These are phyloP conservation scores for Lichina pygmaea DNA, from an alignment of 495 filamentous ascomycete genomes.

Conservation along the genomic window DNA sequence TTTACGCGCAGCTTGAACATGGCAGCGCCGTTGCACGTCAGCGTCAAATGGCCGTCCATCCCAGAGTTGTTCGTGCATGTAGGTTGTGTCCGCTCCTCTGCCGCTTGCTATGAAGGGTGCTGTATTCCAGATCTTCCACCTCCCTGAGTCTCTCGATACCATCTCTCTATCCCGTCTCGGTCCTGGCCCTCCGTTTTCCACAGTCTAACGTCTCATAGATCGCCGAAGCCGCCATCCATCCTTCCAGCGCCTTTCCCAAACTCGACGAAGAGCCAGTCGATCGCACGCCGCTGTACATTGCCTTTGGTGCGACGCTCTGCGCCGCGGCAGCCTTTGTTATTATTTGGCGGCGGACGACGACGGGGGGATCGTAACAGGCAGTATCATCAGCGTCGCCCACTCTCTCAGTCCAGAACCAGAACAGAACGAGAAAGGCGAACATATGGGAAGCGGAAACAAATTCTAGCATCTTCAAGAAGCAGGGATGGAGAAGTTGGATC, in stretches of 20 bases:
- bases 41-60: conserved; percentile 73
- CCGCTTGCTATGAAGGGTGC: neutral
- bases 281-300: conserved; percentile 61
- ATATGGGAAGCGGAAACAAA: too few species aligned
- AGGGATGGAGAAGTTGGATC: too few species aligned
- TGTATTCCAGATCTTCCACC: neutral
- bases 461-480: too few species aligned
- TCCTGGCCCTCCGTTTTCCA: neutral
- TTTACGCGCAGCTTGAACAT: conserved; percentile 63
- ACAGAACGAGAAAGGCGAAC: too few species aligned
- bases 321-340: conserved; percentile 58
- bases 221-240: conserved; percentile 76
- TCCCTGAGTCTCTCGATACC: neutral
- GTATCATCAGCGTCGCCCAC: too few species aligned
- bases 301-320: conserved; percentile 52
- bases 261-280: conserved; percentile 61
- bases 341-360: conserved; percentile 28
- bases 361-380: neutral
- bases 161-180: neutral
- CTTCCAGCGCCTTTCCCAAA: conserved; percentile 66
- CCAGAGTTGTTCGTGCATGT: conserved; percentile 63
- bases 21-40: conserved; percentile 74
- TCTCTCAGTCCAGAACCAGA: too few species aligned
- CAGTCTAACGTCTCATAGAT: conserved; percentile 14
- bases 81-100: conserved; percentile 3